Percentiles rank a stretch among this genome's conserved stretches.
Evolutionary conservation across 768 basidiomycete species (phyloP).

Genomic region (Tylopilus vinaceipallidus): DNA sequence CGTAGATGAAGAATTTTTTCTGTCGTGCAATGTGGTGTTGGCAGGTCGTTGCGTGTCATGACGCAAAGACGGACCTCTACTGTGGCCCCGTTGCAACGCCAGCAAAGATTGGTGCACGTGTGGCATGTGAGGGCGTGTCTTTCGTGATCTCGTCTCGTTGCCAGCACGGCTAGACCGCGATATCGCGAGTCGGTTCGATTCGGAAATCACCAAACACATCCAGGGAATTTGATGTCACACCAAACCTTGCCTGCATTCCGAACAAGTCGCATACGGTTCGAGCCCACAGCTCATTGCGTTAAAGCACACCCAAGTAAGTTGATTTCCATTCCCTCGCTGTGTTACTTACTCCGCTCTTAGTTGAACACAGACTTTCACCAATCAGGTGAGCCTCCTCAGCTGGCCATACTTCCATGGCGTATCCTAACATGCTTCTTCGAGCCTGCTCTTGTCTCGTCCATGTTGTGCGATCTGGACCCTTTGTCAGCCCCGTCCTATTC

Average conservation of each 20-base stretch:
- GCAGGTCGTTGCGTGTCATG: no score
- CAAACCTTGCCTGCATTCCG: constrained; percentile 1
- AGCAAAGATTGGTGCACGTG: neutral
- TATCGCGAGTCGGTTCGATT: neutral
- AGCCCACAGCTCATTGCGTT: neutral
- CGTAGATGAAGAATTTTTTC: constrained; percentile 9
- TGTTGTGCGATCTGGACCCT: constrained; percentile 29
- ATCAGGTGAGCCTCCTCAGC: constrained; percentile 2
- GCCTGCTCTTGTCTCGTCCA: constrained; percentile 3
- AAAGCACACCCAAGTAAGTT: neutral
- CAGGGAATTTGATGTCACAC: constrained; percentile 5
- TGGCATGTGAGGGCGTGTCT: no score
- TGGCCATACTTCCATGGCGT: neutral
- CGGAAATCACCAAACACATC: constrained; percentile 13
- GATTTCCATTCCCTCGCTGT: neutral
- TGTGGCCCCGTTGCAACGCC: neutral
- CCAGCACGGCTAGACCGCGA: no score
- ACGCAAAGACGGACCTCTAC: no score
- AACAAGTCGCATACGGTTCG: constrained; percentile 3
- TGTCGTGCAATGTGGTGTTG: neutral
- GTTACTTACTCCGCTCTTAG: neutral
- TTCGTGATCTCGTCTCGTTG: no score
- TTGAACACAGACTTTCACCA: neutral
- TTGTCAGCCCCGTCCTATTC: constrained; percentile 28
- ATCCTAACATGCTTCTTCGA: constrained; percentile 7